Evolutionary conservation across 78 protist species (phyloP).

Genomic region (Pigoraptor vietnamica): DNA sequence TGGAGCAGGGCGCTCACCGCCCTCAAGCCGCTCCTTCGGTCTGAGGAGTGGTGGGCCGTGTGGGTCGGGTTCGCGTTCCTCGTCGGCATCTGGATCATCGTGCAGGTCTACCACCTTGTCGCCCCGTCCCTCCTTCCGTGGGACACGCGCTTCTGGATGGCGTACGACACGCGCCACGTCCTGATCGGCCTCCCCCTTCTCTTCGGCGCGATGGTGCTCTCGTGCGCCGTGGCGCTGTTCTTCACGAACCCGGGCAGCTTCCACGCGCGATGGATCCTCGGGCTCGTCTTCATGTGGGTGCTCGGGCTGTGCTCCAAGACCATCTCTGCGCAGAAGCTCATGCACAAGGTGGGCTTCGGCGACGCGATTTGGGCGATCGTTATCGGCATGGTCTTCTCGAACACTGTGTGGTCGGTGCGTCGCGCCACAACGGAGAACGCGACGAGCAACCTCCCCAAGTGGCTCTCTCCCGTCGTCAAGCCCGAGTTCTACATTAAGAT

Average conservation of each 20-base stretch:
- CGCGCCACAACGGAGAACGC: background rate
- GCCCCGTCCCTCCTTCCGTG: background rate
- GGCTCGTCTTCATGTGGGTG: background rate
- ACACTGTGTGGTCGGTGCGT: background rate
- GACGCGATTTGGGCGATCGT: background rate
- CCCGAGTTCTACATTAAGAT: background rate
- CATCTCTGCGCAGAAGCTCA: background rate
- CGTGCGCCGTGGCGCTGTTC: background rate
- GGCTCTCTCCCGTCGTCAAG: background rate
- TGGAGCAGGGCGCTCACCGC: too few species aligned
- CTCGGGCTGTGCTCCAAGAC: background rate
- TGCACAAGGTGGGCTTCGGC: background rate
- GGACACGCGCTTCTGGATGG: background rate
- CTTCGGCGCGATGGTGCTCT: background rate
- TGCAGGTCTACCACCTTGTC: background rate
- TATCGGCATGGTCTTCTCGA: background rate
- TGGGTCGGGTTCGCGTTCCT: background rate
- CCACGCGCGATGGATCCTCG: background rate
- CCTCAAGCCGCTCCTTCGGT: background rate
- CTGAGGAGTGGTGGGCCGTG: background rate
- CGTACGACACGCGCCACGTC: background rate
- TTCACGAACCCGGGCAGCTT: background rate
- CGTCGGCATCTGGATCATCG: background rate
- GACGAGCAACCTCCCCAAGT: background rate
- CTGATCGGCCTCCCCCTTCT: background rate